A percentile compares a stretch with the other conserved stretches of the same genome.
Evolutionary conservation across 2,329 filamentous ascomycete genomes (phyloP).

Genomic region (Colletotrichum brevisporum): DNA sequence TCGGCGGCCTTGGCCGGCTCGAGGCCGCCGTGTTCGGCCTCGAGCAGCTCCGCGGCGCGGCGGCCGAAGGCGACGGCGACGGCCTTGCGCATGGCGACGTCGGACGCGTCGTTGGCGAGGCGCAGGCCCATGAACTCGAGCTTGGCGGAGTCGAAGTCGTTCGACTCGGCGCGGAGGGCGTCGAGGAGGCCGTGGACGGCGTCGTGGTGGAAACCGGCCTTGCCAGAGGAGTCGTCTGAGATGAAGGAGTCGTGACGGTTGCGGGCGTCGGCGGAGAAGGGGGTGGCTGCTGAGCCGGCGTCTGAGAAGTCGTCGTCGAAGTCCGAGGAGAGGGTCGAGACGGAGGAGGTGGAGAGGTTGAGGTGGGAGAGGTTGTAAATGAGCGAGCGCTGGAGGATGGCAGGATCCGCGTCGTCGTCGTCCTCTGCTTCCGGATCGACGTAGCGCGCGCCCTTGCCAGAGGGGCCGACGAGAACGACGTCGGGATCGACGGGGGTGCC

Average conservation of each 20-base stretch:
- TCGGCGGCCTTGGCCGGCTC: slow-evolving; percentile 76
- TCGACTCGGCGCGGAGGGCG: slow-evolving; percentile 80
- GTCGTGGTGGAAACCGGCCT: slow-evolving; percentile 83
- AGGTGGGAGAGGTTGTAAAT: slow-evolving; percentile 67
- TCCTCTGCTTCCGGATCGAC: slow-evolving; percentile 63
- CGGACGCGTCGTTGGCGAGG: slow-evolving; percentile 90
- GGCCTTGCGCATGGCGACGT: slow-evolving; percentile 88
- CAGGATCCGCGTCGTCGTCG: slow-evolving; percentile 64
- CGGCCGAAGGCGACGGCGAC: slow-evolving; percentile 89
- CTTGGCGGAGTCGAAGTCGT: slow-evolving; percentile 85
- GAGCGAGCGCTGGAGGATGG: slow-evolving; percentile 67
- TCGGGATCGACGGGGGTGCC: slow-evolving; percentile 57
- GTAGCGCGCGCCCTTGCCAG: slow-evolving; percentile 66
- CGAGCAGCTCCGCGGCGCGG: slow-evolving; percentile 79
- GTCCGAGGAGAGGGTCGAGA: slow-evolving; percentile 75
- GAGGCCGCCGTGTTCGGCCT: slow-evolving; percentile 64
- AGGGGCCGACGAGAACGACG: slow-evolving; percentile 61
- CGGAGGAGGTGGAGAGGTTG: slow-evolving; percentile 67
- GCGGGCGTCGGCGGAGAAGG: slow-evolving; percentile 67
- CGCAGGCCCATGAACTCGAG: slow-evolving; percentile 95
- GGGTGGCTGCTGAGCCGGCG: slow-evolving; percentile 71
- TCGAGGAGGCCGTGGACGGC: slow-evolving; percentile 90
- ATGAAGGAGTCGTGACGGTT: slow-evolving; percentile 80
- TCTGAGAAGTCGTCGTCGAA: slow-evolving; percentile 77
- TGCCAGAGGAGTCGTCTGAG: slow-evolving; percentile 77